Percentiles rank a stretch among this genome's conserved stretches.
Conservation (phyloP, 2,329 filamentous ascomycete genomes). For the Penicillium aurantiogriseum region DNA sequence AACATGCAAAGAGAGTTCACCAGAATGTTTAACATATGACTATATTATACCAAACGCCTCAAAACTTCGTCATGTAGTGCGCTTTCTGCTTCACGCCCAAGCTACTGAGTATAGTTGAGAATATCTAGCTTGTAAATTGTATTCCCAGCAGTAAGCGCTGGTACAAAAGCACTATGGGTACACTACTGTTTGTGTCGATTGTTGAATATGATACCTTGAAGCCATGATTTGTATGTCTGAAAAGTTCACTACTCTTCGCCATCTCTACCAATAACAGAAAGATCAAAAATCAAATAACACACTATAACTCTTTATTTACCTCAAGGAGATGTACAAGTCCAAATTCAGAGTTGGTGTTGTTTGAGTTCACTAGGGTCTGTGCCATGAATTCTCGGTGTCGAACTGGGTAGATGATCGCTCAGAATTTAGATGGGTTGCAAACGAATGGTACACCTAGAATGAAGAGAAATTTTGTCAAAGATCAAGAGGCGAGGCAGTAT, state of each 20-base stretch:
- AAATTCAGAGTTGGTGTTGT: neutral
- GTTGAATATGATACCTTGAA: too few species aligned
- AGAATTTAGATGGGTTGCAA: neutral
- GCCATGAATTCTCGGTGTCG: too few species aligned
- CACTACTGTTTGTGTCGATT: neutral
- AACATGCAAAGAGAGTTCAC: neutral
- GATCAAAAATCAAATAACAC: neutral
- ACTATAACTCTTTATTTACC: neutral
- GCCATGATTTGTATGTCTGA: neutral
- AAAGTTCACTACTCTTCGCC: too few species aligned
- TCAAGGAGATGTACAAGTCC: neutral
- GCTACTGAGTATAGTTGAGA: too few species aligned
- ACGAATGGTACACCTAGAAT: neutral
- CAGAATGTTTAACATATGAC: too few species aligned
- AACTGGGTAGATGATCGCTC: neutral
- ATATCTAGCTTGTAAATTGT: neutral
- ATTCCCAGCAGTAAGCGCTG: neutral
- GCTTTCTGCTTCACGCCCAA: too few species aligned
- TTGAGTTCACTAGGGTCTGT: neutral
- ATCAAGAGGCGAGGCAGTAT: too few species aligned
- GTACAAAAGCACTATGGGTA: neutral
- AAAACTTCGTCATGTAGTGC: neutral
- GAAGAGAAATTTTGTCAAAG: neutral
- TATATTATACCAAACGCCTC: neutral
- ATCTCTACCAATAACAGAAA: too few species aligned